Percentiles rank a stretch among this genome's conserved stretches.
These are phyloP conservation scores for Nitzschia putrida DNA, from an alignment of 108 stramenopile species.

Conservation along the genomic window DNA sequence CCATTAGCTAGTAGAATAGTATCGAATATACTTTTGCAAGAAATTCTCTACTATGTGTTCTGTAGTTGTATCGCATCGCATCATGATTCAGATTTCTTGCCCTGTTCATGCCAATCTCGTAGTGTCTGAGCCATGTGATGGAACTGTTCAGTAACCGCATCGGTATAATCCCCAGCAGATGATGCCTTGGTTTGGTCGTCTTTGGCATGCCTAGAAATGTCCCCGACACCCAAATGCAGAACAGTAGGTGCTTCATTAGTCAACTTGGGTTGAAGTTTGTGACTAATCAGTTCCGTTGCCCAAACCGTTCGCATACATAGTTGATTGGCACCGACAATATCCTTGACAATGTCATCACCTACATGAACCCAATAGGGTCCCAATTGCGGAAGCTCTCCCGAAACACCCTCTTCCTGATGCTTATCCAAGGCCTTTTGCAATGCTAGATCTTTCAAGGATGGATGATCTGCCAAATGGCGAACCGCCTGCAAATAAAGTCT, in stretches of 20 bases:
- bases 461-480: conserved; percentile 28
- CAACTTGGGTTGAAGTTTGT: conserved; percentile 27
- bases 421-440: conserved; percentile 29
- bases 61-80: no score
- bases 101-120: conserved; percentile 43
- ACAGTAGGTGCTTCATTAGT: conserved; percentile 3
- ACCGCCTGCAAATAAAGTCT: conserved; percentile 69
- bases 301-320: conserved; percentile 81
- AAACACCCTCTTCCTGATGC: no score
- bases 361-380: conserved; percentile 88
- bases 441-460: conserved; percentile 24
- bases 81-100: not conserved
- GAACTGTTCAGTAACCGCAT: conserved; percentile 49
- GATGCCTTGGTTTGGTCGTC: conserved; percentile 39
- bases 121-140: conserved; percentile 34
- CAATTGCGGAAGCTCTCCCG: conserved; percentile 1
- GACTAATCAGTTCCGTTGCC: conserved; percentile 61
- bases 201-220: conserved; percentile 53
- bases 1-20: no score
- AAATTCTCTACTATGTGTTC: no score
- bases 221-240: conserved; percentile 18
- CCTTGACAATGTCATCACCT: conserved; percentile 86
- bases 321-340: conserved; percentile 79
- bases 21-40: no score
- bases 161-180: conserved; percentile 49